A percentile compares a stretch with the other conserved stretches of the same genome.
These are phyloP conservation scores for Geotrichum aggregatum DNA, from an alignment of 1,139 yeast species.

Conservation along the genomic window DNA sequence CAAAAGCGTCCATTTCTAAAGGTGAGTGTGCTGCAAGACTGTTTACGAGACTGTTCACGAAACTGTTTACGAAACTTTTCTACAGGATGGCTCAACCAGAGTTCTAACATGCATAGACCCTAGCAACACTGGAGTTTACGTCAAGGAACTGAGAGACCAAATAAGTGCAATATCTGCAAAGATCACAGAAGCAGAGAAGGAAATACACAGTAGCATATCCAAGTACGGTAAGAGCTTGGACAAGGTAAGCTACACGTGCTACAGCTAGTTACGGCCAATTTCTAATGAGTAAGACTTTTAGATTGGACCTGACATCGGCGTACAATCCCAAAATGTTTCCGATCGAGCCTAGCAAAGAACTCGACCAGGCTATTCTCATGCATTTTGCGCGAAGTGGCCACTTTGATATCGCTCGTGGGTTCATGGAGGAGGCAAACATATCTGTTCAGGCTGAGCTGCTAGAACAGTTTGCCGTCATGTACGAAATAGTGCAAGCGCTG, in stretches of 20 bases:
- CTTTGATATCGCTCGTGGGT: slow-evolving; percentile 38
- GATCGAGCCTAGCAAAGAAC: slow-evolving; percentile 25
- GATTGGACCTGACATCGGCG: slow-evolving; percentile 30
- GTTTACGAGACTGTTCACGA: no score
- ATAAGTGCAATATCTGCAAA: slow-evolving; percentile 17
- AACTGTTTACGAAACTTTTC: no score
- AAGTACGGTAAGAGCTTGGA: slow-evolving; percentile 39
- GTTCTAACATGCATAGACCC: slow-evolving; percentile 22
- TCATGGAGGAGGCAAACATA: slow-evolving; percentile 38
- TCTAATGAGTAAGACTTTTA: slow-evolving; percentile 29
- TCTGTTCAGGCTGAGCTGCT: slow-evolving; percentile 35
- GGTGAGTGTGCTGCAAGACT: slow-evolving; percentile 12
- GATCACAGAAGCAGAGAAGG: slow-evolving; percentile 33
- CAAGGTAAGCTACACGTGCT: slow-evolving; percentile 24
- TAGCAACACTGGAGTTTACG: slow-evolving; percentile 10
- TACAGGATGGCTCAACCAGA: slow-evolving; percentile 1
- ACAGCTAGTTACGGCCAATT: slow-evolving; percentile 26
- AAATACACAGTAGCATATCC: slow-evolving; percentile 33
- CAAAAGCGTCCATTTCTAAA: slow-evolving; percentile 25
- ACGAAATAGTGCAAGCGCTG: slow-evolving; percentile 37
- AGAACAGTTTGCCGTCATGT: slow-evolving; percentile 39
- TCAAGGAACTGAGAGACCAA: slow-evolving; percentile 15
- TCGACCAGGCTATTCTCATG: slow-evolving; percentile 44
- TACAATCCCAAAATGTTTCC: slow-evolving; percentile 35
- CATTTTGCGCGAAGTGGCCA: slow-evolving; percentile 46